Conservation (phyloP, 371 early-diverging fungal genomes). For the Actinomortierella wolfii region DNA sequence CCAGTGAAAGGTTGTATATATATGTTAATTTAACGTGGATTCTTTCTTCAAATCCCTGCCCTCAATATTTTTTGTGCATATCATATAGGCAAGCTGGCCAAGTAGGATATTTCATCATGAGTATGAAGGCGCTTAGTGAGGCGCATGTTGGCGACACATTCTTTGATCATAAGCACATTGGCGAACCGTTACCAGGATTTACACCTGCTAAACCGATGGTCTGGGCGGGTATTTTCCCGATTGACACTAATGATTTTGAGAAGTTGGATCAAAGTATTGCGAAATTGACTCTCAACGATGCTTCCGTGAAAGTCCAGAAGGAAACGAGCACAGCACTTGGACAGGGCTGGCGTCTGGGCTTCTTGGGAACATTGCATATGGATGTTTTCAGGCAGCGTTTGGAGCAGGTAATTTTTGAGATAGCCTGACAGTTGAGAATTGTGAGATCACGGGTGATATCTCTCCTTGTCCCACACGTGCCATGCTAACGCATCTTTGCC, state of each 20-base stretch:
- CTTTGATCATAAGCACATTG: conserved; percentile 62
- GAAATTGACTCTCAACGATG: conserved; percentile 93
- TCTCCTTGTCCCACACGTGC: neutral
- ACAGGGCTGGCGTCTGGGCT: conserved; percentile 97
- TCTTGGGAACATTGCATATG: conserved; percentile 96
- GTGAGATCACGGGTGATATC: no score
- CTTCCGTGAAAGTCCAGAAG: conserved; percentile 86
- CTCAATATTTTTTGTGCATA: neutral
- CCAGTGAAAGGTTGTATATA: no score
- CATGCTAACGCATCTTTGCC: no score
- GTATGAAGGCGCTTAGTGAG: conserved; percentile 93
- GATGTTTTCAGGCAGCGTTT: conserved; percentile 96
- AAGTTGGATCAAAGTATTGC: conserved; percentile 90
- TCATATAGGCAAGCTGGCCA: conserved; percentile 82
- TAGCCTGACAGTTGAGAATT: neutral
- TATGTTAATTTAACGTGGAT: no score
- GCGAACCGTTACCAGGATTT: conserved; percentile 88
- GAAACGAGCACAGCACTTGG: conserved; percentile 92
- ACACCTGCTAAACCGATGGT: conserved; percentile 92
- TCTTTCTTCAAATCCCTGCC: no score
- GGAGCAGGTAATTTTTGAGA: conserved; percentile 69
- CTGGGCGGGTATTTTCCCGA: conserved; percentile 89
- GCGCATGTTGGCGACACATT: conserved; percentile 98
- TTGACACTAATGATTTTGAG: conserved; percentile 87
- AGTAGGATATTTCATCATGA: conserved; percentile 92